Percentiles rank a stretch among this genome's conserved stretches.
phyloP scores from a whole-genome alignment of 306 rosid species.

The Fragaria iinumae region DNA sequence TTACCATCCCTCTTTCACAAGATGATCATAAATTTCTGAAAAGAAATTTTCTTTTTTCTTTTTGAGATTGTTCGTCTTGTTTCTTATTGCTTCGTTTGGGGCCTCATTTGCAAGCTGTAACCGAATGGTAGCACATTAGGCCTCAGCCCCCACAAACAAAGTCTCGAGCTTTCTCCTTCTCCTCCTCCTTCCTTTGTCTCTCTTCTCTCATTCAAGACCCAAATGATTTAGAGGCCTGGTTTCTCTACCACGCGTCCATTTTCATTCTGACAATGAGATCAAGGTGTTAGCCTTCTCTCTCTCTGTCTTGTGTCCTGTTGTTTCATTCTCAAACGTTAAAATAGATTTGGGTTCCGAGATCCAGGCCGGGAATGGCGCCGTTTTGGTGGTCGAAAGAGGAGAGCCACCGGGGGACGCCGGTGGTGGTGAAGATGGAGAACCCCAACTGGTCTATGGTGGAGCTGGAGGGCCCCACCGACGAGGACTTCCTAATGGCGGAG shows the following conservation, averaged over 20 bases:
- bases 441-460: constrained; percentile 97
- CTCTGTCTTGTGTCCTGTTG: background rate
- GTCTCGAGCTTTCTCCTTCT: constrained; percentile 17
- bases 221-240: constrained; percentile 42
- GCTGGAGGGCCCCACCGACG: constrained; percentile 77
- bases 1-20: constrained; percentile 34
- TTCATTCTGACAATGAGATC: constrained; percentile 59
- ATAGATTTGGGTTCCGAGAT: constrained; percentile 28
- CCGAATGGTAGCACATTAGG: constrained; percentile 44
- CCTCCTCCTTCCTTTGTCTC: constrained; percentile 3
- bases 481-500: constrained; percentile 52
- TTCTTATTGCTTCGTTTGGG: constrained; percentile 20
- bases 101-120: constrained; percentile 58
- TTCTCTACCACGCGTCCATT: constrained; percentile 57
- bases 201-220: constrained; percentile 28
- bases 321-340: background rate
- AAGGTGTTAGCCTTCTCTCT: constrained; percentile 6
- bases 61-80: constrained; percentile 12
- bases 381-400: constrained; percentile 71
- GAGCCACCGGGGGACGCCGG: constrained; percentile 80
- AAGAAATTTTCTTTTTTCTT: background rate
- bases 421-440: constrained; percentile 93
- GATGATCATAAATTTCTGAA: background rate
- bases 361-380: constrained; percentile 54
- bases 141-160: constrained; percentile 32